Percentiles rank a stretch among this genome's conserved stretches.
phyloP scores from a whole-genome alignment of 164 flowering plant species.

The Stephania japonica region DNA sequence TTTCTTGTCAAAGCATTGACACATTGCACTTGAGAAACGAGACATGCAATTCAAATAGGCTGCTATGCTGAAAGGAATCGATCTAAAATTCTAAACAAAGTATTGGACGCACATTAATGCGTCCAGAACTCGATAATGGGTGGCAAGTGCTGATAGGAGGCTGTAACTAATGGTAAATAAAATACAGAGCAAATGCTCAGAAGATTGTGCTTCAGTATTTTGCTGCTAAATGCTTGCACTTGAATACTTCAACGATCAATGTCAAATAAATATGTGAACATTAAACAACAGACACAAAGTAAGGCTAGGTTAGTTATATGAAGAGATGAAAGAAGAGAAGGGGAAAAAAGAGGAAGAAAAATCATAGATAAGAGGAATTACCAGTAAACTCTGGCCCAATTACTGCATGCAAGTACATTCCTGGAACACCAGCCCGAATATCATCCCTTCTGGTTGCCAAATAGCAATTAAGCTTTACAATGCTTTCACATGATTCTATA shows the following conservation, averaged over 20 bases:
- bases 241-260: background rate
- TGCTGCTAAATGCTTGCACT: background rate
- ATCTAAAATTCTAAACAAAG: too few species aligned
- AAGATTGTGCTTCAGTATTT: background rate
- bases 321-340: background rate
- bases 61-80: too few species aligned
- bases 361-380: slow-evolving; percentile 13
- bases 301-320: background rate
- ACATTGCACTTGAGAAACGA: too few species aligned
- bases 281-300: background rate
- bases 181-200: background rate
- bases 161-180: background rate
- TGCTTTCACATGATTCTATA: slow-evolving; percentile 43
- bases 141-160: background rate
- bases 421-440: slow-evolving; percentile 53
- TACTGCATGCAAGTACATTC: slow-evolving; percentile 60
- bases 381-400: slow-evolving; percentile 50
- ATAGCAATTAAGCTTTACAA: slow-evolving; percentile 33
- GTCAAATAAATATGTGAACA: background rate
- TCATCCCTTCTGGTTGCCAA: slow-evolving; percentile 41
- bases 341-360: background rate
- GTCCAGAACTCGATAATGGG: too few species aligned
- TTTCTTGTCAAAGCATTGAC: too few species aligned
- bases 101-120: background rate
- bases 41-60: too few species aligned